Percentiles rank a stretch among this genome's conserved stretches.
phyloP scores from a whole-genome alignment of 1,284 basidiomycete genomes.

The Golubevia pallescens region DNA sequence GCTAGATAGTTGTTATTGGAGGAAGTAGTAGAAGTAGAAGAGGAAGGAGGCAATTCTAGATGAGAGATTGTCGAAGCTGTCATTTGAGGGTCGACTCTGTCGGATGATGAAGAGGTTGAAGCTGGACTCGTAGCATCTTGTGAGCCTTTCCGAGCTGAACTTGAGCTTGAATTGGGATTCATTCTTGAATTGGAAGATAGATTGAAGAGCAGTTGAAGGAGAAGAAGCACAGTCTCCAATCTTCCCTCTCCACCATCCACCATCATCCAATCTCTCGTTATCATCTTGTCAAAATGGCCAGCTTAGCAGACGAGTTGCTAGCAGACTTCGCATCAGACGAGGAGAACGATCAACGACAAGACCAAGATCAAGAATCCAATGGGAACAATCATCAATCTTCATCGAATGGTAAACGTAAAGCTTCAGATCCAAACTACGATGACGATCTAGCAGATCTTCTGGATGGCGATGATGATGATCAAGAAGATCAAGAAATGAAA shows the following conservation, averaged over 20 bases:
- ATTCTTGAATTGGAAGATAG: too few relatives aligned
- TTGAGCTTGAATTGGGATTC: too few relatives aligned
- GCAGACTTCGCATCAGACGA: slow-evolving; percentile 48
- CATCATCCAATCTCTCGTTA: too few relatives aligned
- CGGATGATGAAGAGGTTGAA: neutral
- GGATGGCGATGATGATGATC: too few relatives aligned
- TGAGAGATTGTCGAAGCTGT: neutral
- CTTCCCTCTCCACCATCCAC: too few relatives aligned
- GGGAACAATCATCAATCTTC: slow-evolving; percentile 1
- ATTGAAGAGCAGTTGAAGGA: too few relatives aligned
- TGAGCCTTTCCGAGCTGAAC: too few relatives aligned
- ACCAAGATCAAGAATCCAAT: slow-evolving; percentile 14
- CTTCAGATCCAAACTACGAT: slow-evolving; percentile 16
- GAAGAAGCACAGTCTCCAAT: too few relatives aligned
- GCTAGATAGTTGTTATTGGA: neutral
- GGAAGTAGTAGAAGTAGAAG: neutral
- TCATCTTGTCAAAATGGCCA: slow-evolving; percentile 29
- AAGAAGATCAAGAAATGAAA: neutral
- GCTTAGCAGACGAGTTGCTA: slow-evolving; percentile 58
- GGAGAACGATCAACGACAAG: slow-evolving; percentile 23
- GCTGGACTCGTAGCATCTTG: neutral
- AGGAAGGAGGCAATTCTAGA: neutral
- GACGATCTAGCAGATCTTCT: slow-evolving; percentile 15
- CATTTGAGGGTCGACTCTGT: neutral
- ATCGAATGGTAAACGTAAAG: neutral